Evolutionary conservation across 148 eudicot genomes (phyloP), one percentile per base, ranked within the genome.

Genomic region (Gaultheria prostrata): DNA sequence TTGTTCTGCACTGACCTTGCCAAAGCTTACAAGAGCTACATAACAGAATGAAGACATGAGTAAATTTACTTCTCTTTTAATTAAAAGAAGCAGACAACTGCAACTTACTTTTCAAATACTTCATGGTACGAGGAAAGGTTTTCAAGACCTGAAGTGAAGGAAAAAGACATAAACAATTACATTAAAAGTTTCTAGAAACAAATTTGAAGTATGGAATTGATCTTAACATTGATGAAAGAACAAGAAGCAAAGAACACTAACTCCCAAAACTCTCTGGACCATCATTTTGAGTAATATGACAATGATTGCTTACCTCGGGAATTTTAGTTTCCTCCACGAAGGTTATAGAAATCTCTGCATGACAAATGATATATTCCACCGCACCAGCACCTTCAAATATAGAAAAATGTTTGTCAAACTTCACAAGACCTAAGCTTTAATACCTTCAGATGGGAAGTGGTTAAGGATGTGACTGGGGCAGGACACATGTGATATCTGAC

Each of bases 351-450:
- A 97, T 90, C 82, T 92, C 98, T 21, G 98, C 98, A 86, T 97
- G 98, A 85, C 92, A 90, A 61, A 97, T 88, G 79, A 97, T 95
- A 82, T 85, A 97, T 84, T 97, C 98, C 79, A 95, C 98, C 8
- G 99, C 99, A 84, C 92, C 93, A 79, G 98, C 92, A 86, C 99
- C 99, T 96, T 57, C 26, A 83, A 82, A 3, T 61, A 82, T 65
- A 82, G 56, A 54, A 81, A 21, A 30, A 70, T 50, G 48, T 39
- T 24, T 17, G 33, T 79, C 30, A 83, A 75, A 56, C 32, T 50
- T 70, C 65, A 71, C 65, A 82, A 81, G 46, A 26, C 8, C 20
- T 2, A 48, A 26, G 73, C 32, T 63, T 8, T 65, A 43, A 57
- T 26, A 20, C 11, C 39, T 80, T 70, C 21, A 28, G 30, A 61